Percentiles rank a stretch among this genome's conserved stretches.
These are phyloP conservation scores for Fusarium tjaetaba DNA, from an alignment of 2,329 filamentous ascomycete species.

Conservation along the genomic window DNA sequence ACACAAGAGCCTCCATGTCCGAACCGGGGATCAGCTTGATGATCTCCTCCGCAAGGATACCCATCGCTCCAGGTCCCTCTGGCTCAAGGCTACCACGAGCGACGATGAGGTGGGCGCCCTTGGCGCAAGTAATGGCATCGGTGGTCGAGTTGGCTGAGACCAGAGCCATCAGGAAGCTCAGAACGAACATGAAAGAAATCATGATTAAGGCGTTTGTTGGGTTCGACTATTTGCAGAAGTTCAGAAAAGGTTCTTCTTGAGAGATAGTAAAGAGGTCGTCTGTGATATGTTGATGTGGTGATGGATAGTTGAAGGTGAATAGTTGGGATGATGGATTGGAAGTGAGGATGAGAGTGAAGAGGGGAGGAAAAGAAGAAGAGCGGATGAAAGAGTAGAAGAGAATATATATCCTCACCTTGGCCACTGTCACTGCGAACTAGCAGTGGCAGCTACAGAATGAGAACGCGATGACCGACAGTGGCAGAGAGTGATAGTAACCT, in stretches of 20 bases:
- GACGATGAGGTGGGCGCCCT: slow-evolving; percentile 35
- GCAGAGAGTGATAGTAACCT: background rate
- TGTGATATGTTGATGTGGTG: background rate
- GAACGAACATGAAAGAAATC: slow-evolving; percentile 2
- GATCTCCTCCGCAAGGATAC: slow-evolving; percentile 10
- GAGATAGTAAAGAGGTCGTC: background rate
- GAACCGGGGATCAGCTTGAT: slow-evolving; percentile 18
- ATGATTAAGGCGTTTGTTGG: background rate
- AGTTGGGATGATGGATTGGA: background rate
- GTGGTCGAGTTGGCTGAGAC: background rate
- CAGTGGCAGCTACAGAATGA: background rate
- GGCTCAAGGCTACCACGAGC: slow-evolving; percentile 35
- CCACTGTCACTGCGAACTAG: background rate
- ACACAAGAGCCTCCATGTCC: slow-evolving; percentile 31
- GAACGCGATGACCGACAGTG: background rate
- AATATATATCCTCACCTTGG: slow-evolving; percentile 12
- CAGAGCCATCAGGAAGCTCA: slow-evolving; percentile 9
- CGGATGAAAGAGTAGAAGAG: background rate
- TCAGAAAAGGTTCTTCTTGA: background rate
- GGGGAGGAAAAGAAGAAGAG: background rate
- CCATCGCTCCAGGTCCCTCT: slow-evolving; percentile 32
- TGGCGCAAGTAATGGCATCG: slow-evolving; percentile 1
- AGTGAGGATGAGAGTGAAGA: background rate
- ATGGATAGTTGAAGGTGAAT: background rate
- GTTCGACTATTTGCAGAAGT: background rate